Evolutionary conservation across 306 rosid genomes (phyloP).

Genomic region (Oemleria cerasiformis): DNA sequence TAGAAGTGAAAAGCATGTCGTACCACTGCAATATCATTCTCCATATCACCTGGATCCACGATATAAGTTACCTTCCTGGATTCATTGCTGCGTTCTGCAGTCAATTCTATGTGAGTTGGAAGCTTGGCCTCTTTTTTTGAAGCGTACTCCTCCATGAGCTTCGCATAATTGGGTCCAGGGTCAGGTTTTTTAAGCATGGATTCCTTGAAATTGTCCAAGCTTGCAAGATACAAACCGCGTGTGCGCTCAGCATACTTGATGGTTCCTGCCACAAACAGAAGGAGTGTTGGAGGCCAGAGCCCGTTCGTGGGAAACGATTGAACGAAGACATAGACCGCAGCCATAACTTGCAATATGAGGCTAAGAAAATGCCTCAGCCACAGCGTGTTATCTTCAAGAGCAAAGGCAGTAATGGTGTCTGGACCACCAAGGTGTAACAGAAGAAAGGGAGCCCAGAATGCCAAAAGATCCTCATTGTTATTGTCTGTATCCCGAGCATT

Average conservation of each 20-base stretch:
- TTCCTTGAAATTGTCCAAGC: conserved; percentile 27
- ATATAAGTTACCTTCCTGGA: background rate
- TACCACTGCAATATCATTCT: conserved; percentile 11
- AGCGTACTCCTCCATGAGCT: conserved; percentile 37
- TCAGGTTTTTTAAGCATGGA: conserved; percentile 31
- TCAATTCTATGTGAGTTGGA: conserved; percentile 25
- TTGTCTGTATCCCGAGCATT: background rate
- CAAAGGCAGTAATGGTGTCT: conserved; percentile 51
- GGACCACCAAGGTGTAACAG: conserved; percentile 54
- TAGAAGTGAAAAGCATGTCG: conserved; percentile 30
- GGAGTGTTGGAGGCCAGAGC: conserved; percentile 28
- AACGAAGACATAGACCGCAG: conserved; percentile 34
- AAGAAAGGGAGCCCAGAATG: conserved; percentile 54
- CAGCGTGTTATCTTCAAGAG: conserved; percentile 46
- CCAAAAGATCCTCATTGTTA: conserved; percentile 13
- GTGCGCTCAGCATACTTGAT: conserved; percentile 47
- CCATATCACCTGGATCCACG: background rate
- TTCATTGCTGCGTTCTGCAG: conserved; percentile 24
- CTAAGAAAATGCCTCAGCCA: conserved; percentile 50
- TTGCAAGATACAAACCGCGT: conserved; percentile 34
- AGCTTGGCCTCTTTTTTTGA: conserved; percentile 19
- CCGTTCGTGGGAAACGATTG: conserved; percentile 39
- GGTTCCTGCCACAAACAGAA: conserved; percentile 37
- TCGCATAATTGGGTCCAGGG: conserved; percentile 45
- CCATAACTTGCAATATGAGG: conserved; percentile 28